Evolutionary conservation across 306 rosid species (phyloP).

Genomic region (Malus sieversii): DNA sequence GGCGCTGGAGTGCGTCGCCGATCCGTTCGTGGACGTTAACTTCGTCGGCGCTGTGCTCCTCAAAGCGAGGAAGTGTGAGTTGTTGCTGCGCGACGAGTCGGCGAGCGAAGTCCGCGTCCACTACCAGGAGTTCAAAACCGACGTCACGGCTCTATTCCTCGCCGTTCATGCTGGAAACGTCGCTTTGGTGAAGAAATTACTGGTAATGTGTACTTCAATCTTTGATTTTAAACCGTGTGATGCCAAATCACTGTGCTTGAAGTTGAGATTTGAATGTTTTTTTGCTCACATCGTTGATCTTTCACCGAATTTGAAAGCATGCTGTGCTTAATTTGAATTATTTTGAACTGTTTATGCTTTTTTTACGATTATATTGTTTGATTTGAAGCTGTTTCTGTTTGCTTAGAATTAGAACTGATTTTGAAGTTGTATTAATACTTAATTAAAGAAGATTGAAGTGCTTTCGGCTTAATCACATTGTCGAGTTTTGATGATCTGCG

Average conservation of each 20-base stretch:
- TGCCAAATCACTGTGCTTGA: constrained; percentile 18
- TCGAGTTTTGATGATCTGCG: neutral
- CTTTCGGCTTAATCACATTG: neutral
- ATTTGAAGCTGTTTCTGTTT: neutral
- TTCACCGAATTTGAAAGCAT: neutral
- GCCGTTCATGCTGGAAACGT: constrained; percentile 73
- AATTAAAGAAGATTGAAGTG: neutral
- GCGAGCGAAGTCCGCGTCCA: constrained; percentile 48
- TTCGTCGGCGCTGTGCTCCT: constrained; percentile 65
- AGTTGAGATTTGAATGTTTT: constrained; percentile 25
- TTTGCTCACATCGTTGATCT: constrained; percentile 13
- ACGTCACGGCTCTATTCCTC: constrained; percentile 77
- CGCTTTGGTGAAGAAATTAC: constrained; percentile 52
- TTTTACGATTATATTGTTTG: neutral
- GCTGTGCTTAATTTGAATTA: neutral
- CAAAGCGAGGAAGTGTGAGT: constrained; percentile 45
- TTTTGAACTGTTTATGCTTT: neutral
- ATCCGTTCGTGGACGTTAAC: constrained; percentile 83
- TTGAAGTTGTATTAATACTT: neutral
- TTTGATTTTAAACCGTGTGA: neutral
- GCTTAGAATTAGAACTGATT: neutral
- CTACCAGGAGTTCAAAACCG: constrained; percentile 67
- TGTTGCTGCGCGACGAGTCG: constrained; percentile 45
- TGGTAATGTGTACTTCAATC: constrained; percentile 33
- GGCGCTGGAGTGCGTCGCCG: constrained; percentile 46